phyloP scores from a whole-genome alignment of 345 rosid species.

The Stellera chamaejasme region DNA sequence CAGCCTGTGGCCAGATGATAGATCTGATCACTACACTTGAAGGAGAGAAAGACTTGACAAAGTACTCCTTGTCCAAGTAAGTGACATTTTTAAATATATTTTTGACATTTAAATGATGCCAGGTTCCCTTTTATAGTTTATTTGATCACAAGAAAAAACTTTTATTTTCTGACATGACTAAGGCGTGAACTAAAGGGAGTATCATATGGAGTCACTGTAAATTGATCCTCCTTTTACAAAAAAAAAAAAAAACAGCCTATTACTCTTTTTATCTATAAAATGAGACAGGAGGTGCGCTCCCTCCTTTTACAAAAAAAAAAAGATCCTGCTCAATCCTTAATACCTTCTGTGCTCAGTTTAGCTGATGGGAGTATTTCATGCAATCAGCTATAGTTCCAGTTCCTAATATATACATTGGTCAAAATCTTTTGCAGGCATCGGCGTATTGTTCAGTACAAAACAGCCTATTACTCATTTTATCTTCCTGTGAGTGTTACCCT shows the following conservation, averaged over 20 bases:
- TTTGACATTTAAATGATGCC: background rate
- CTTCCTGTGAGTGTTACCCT: constrained; percentile 56
- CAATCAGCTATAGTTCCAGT: background rate
- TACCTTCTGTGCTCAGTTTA: no score
- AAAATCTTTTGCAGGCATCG: constrained; percentile 48
- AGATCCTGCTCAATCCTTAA: no score
- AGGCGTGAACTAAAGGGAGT: no score
- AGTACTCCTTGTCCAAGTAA: constrained; percentile 57
- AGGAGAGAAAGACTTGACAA: constrained; percentile 66
- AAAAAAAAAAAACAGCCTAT: no score
- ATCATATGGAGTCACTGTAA: no score
- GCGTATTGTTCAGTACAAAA: constrained; percentile 72
- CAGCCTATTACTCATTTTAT: constrained; percentile 74
- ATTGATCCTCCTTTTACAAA: no score
- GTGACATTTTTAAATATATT: constrained; percentile 18
- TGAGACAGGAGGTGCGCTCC: no score
- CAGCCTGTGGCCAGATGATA: constrained; percentile 72
- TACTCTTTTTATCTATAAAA: no score
- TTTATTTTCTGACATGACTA: no score
- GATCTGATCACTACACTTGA: constrained; percentile 66
- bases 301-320: no score
- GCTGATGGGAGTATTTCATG: background rate
- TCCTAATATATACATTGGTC: constrained; percentile 9
- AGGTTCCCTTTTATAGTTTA: no score
- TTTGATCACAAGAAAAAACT: no score